Percentiles rank a stretch among this genome's conserved stretches.
Evolutionary conservation across 495 filamentous ascomycete genomes (phyloP).

Genomic region (Cercophora sp.): DNA sequence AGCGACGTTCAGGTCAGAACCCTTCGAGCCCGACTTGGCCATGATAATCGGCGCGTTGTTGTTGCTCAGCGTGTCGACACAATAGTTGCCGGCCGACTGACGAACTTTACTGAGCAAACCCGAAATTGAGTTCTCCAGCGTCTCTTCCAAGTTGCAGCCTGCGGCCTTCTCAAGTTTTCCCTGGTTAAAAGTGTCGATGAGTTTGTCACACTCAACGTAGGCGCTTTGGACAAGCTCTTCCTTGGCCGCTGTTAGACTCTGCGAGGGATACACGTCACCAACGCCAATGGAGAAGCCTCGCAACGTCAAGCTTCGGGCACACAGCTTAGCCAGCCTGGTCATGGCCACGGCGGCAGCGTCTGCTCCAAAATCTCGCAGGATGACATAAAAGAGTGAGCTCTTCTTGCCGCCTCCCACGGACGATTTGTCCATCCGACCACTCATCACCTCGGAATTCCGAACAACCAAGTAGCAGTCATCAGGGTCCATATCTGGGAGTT

Average conservation of each 20-base stretch:
- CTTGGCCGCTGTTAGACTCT: constrained; percentile 64
- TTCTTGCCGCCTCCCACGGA: constrained; percentile 96
- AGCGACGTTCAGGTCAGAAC: constrained; percentile 95
- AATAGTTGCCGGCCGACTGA: constrained; percentile 83
- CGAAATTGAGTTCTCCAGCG: constrained; percentile 84
- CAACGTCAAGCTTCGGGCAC: constrained; percentile 80
- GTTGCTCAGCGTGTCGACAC: constrained; percentile 81
- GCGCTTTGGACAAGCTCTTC: constrained; percentile 70
- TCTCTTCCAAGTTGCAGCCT: constrained; percentile 86
- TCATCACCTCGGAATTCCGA: constrained; percentile 97
- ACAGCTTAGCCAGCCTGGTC: constrained; percentile 89
- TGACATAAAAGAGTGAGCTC: constrained; percentile 94
- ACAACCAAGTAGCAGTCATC: constrained; percentile 88
- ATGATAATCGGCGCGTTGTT: constrained; percentile 95
- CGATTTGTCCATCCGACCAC: constrained; percentile 95
- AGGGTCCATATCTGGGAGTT: constrained; percentile 67
- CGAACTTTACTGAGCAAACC: constrained; percentile 89
- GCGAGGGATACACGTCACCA: constrained; percentile 82
- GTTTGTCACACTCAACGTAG: constrained; percentile 73
- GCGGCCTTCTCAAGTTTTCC: constrained; percentile 77
- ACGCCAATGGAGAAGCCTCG: constrained; percentile 96
- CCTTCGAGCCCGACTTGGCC: constrained; percentile 94
- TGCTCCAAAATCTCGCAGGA: constrained; percentile 89
- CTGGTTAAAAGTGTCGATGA: constrained; percentile 75
- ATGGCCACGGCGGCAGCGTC: constrained; percentile 84